Base-by-base conservation (phyloP, 2,329 filamentous ascomycete species). In the Cercospora sp. region DNA sequence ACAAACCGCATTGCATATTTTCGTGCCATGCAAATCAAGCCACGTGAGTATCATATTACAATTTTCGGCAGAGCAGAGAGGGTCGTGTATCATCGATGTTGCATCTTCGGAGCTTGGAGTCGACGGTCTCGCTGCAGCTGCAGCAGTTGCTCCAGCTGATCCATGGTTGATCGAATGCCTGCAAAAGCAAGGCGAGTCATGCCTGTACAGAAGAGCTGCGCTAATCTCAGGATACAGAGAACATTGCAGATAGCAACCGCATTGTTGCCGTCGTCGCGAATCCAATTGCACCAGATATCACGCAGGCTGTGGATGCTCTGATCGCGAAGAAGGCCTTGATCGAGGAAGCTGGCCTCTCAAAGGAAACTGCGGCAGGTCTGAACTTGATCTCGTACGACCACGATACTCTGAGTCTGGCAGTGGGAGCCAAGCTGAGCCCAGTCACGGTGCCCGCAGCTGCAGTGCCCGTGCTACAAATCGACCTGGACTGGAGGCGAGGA, bases 1-100 rank as follows among this genome's bases (percentile, higher is more conserved):
- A 72, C 67, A 16, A 72, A 73, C 65, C 70, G 70, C 10, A 70
- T 71, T 51, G 72, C 72, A 3, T 73, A 72, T 62, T 69, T 67
- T 39, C 67, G 72, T 53, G 72, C 72, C 39, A 72, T 73, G 70
- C 69, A 65, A 16, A 72, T 72, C 51, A 33, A 63, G 20, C 72
- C 69, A 67, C 72, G 69, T 72, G 65, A 45, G 67, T 66, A 30
- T 26, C 16, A 31, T 23, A 31, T 31, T 42, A 18, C 39, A n/a
- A 16, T 42, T 18, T n/a, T n/a, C 13, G 16, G 42, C 16, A 48
- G 20, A 48, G 42, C 42, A 48, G 18, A 18, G 42, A 9, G n/a
- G 18, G 20, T 18, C 42, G 10, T 10, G 42, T n/a, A 48, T 20
- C 8, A 23, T 20, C n/a, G 42, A n/a, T 8, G 42, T 23, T n/a